Base-by-base conservation (phyloP, 1,139 yeast genomes). In the Blastobotrys capitulatus region DNA sequence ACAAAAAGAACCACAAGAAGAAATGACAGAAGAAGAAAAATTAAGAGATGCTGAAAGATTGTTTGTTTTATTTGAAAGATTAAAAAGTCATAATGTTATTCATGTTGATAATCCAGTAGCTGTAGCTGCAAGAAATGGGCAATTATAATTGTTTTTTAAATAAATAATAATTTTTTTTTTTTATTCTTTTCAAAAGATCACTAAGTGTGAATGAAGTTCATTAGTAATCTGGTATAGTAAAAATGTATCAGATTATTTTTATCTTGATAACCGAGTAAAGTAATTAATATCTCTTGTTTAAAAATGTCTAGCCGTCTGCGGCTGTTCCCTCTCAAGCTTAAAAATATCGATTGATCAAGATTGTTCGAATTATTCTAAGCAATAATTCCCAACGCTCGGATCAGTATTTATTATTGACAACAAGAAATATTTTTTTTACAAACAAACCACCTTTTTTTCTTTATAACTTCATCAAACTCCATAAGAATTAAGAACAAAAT, bases 11-110 rank as follows among this genome's bases (percentile, higher is more conserved):
- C 40, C 40, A 8, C 27, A 20, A 27, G 50, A 51, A 31, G 57
- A 54, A 18, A 65, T 77, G 68, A 69, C 78, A 1, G 72, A 69
- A n/a, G 77, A 73, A 49, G 83, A 79, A 54, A 78, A 78, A 57
- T 79, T 77, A 52, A 60, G 61, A 9, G 83, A 79, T 56, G 78
- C 82, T 1, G 81, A 77, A 48, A 70, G 75, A 54, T 61, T 79
- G 58, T 76, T 74, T 58, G 74, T 69, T 2, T 52, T 78, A 3
- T 77, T 79, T 56, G 80, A 76, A 37, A 64, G 77, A 54, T 71
- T 76, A 65, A 71, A 71, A 57, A 47, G 48, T 13, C 72, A 68
- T 48, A 77, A 80, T 0, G 64, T 74, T 0, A 70, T 78, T 54
- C 69, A 74, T 48, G 71, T 76, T 38, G 68, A 71, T 52, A 77